These are phyloP conservation scores for Tricholoma sp. DNA, from an alignment of 768 basidiomycete genomes.

Conservation along the genomic window DNA sequence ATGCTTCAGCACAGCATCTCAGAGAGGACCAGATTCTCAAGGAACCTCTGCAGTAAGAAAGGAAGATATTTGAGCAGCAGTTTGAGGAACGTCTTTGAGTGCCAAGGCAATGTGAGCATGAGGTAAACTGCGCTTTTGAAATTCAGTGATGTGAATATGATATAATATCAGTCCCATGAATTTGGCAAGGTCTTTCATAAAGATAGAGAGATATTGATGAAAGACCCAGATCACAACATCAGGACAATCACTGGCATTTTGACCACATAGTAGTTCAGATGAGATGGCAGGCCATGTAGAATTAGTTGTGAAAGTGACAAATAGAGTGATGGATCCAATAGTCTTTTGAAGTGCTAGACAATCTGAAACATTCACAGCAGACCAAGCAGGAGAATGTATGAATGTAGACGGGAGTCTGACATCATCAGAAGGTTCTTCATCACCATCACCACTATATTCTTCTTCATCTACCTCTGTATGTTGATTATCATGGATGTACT, in stretches of 20 bases:
- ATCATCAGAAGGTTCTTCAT: slow-evolving; percentile 17
- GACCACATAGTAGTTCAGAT: background rate
- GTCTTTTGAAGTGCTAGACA: slow-evolving; percentile 24
- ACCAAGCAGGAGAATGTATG: no score
- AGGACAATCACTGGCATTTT: slow-evolving; percentile 4
- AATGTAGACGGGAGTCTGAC: no score
- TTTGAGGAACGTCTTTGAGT: slow-evolving; percentile 21
- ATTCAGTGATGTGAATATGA: slow-evolving; percentile 18
- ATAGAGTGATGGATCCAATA: slow-evolving; percentile 26
- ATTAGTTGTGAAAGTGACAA: slow-evolving; percentile 34
- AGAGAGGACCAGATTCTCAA: background rate
- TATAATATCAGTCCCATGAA: slow-evolving; percentile 14
- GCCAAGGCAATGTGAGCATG: slow-evolving; percentile 35
- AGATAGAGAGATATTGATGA: slow-evolving; percentile 18
- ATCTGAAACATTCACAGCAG: slow-evolving; percentile 32
- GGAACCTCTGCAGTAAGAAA: background rate
- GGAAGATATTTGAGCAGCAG: background rate
- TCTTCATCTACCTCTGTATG: background rate
- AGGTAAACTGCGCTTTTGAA: slow-evolving; percentile 36
- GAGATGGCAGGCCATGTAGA: no score
- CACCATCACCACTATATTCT: background rate
- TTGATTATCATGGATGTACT: background rate
- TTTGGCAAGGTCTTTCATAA: slow-evolving; percentile 11
- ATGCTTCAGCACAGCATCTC: background rate
- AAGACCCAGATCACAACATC: slow-evolving; percentile 18